Percentiles rank a stretch among this genome's conserved stretches.
These are phyloP conservation scores for Albugo laibachii DNA, from an alignment of 352 stramenopile genomes.

Conservation along the genomic window DNA sequence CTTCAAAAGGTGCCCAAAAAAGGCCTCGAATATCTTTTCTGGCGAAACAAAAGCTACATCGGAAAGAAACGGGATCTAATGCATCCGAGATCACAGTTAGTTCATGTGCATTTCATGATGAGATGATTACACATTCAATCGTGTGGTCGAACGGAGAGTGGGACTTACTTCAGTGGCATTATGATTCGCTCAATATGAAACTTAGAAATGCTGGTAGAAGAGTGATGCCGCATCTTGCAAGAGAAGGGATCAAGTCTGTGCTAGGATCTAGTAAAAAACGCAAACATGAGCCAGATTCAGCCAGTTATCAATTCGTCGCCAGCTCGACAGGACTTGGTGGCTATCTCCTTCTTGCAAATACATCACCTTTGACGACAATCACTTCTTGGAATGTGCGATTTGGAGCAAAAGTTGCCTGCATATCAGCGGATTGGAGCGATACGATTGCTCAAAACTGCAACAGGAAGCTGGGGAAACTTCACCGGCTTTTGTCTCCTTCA, in stretches of 20 bases:
- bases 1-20: constrained; percentile 4
- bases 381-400: constrained; percentile 59
- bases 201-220: constrained; percentile 22
- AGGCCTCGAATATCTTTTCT: not conserved
- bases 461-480: constrained; percentile 18
- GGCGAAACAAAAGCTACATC: not conserved
- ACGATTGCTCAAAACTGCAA: constrained; percentile 10
- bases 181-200: constrained; percentile 22
- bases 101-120: constrained; percentile 41
- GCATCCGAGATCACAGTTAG: constrained; percentile 9
- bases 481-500: constrained; percentile 25
- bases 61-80: not conserved
- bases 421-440: constrained; percentile 16
- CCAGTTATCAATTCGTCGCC: constrained; percentile 10
- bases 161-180: constrained; percentile 23
- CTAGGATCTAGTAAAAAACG: constrained; percentile 26
- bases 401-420: constrained; percentile 32
- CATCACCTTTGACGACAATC: constrained; percentile 18
- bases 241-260: constrained; percentile 5
- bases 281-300: constrained; percentile 12
- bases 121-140: constrained; percentile 48
- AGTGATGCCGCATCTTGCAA: constrained; percentile 15
- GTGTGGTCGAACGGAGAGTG: constrained; percentile 33
- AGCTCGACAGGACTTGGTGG: constrained; percentile 24
- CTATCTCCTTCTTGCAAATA: constrained; percentile 26